phyloP scores from a whole-genome alignment of 768 basidiomycete species.

The Mycena amicta region DNA sequence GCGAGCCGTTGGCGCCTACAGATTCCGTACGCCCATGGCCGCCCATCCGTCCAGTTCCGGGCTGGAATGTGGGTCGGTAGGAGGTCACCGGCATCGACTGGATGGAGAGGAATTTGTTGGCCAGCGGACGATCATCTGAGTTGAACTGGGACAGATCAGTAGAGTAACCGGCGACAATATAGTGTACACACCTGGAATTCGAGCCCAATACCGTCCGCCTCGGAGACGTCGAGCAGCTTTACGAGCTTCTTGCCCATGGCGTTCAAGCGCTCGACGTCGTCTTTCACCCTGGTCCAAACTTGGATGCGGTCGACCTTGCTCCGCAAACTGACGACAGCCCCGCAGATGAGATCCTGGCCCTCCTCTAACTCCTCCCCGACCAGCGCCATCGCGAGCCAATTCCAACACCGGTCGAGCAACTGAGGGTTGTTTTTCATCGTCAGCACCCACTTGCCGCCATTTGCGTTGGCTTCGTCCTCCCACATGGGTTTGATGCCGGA shows the following conservation, averaged over 20 bases:
- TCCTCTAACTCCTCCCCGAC: constrained; percentile 82
- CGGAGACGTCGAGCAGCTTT: constrained; percentile 80
- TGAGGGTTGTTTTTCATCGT: constrained; percentile 85
- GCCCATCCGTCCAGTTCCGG: constrained; percentile 26
- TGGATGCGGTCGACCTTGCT: constrained; percentile 90
- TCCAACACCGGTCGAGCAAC: constrained; percentile 86
- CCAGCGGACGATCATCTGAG: constrained; percentile 81
- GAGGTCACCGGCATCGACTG: constrained; percentile 68
- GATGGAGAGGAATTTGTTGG: constrained; percentile 82
- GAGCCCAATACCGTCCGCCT: constrained; percentile 81
- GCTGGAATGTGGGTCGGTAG: constrained; percentile 68
- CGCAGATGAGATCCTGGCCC: constrained; percentile 75
- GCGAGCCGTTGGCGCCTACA: constrained; percentile 11
- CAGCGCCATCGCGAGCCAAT: constrained; percentile 87
- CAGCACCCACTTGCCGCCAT: constrained; percentile 94
- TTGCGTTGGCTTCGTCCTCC: constrained; percentile 91
- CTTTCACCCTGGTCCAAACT: constrained; percentile 85
- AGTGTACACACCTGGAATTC: constrained; percentile 78
- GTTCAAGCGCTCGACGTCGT: constrained; percentile 85
- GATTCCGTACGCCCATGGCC: constrained; percentile 28
- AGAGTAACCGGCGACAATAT: constrained; percentile 1
- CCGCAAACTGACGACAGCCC: constrained; percentile 84
- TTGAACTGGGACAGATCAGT: constrained; percentile 58
- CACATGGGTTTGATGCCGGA: constrained; percentile 95
- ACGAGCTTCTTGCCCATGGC: constrained; percentile 81